Evolutionary conservation across 306 rosid genomes (phyloP).

Genomic region (Malus asiatica): DNA sequence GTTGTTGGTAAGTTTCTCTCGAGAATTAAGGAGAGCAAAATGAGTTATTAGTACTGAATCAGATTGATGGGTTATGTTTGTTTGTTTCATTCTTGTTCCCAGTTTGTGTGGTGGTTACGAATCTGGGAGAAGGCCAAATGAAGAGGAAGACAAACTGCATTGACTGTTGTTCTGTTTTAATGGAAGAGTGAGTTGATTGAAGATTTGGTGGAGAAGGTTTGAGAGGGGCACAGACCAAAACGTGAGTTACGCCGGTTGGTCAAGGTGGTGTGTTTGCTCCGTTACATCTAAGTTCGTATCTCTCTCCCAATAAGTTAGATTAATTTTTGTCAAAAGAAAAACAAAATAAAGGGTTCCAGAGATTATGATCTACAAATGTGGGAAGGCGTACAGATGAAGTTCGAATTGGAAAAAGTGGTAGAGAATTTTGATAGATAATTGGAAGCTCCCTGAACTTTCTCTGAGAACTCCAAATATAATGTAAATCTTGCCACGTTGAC

Average conservation of each 20-base stretch:
- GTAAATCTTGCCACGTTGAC: not conserved
- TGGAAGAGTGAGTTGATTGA: not conserved
- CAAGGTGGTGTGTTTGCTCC: not conserved
- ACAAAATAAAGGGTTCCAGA: constrained; percentile 2
- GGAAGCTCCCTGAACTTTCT: constrained; percentile 7
- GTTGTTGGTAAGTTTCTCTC: not conserved
- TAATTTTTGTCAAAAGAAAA: no score
- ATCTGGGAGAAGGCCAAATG: not conserved
- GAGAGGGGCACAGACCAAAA: not conserved
- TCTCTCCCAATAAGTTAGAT: no score
- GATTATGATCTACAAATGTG: not conserved
- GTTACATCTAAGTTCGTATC: not conserved
- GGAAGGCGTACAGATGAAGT: constrained; percentile 17
- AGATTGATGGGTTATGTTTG: not conserved
- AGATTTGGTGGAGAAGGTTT: constrained; percentile 6
- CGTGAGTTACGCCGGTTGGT: not conserved
- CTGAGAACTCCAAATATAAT: not conserved
- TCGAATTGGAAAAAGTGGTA: constrained; percentile 7
- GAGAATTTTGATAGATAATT: not conserved
- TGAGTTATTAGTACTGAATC: constrained; percentile 15
- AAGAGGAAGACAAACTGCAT: not conserved
- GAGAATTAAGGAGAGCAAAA: not conserved
- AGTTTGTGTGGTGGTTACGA: not conserved
- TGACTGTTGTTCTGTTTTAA: not conserved
- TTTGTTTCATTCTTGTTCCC: not conserved